Percentiles rank a stretch among this genome's conserved stretches.
Conservation (phyloP, 768 basidiomycete species). For the Mycena vulgaris region DNA sequence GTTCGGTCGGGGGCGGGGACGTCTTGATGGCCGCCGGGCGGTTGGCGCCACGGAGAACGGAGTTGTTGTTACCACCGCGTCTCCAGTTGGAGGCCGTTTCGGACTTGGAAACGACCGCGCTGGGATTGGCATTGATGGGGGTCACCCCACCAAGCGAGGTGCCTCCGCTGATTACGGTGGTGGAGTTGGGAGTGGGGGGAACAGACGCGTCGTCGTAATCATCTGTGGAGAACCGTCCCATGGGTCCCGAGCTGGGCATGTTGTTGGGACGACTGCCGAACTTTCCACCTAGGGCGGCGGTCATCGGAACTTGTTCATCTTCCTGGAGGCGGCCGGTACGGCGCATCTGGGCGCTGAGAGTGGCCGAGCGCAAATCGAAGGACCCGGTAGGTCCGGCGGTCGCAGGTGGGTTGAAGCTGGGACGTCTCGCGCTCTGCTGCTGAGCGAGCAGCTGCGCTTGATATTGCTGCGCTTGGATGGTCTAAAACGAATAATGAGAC, state of each 20-base stretch:
- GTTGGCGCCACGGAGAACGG: constrained; percentile 73
- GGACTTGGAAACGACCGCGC: constrained; percentile 71
- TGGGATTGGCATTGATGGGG: constrained; percentile 52
- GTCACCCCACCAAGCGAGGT: constrained; percentile 72
- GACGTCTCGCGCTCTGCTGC: constrained; percentile 56
- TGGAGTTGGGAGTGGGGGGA: constrained; percentile 73
- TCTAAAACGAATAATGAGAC: constrained; percentile 54
- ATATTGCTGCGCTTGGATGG: constrained; percentile 61
- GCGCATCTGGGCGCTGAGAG: constrained; percentile 71
- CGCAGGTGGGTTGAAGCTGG: constrained; percentile 69
- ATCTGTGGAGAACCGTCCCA: constrained; percentile 53
- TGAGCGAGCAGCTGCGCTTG: constrained; percentile 52
- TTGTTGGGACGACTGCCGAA: constrained; percentile 79
- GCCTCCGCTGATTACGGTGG: constrained; percentile 81
- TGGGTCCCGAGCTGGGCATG: too few relatives aligned
- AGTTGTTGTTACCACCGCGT: constrained; percentile 80
- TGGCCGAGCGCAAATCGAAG: constrained; percentile 75
- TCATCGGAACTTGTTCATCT: constrained; percentile 83
- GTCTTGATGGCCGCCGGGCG: constrained; percentile 73
- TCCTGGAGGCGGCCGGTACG: constrained; percentile 68
- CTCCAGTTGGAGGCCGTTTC: constrained; percentile 88
- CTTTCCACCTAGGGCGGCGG: constrained; percentile 82
- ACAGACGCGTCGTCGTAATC: constrained; percentile 61
- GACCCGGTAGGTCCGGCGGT: constrained; percentile 78
- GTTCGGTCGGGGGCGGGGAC: constrained; percentile 78